A percentile compares a stretch with the other conserved stretches of the same genome.
Evolutionary conservation across 345 rosid genomes (phyloP).

Genomic region (Acer negundo): DNA sequence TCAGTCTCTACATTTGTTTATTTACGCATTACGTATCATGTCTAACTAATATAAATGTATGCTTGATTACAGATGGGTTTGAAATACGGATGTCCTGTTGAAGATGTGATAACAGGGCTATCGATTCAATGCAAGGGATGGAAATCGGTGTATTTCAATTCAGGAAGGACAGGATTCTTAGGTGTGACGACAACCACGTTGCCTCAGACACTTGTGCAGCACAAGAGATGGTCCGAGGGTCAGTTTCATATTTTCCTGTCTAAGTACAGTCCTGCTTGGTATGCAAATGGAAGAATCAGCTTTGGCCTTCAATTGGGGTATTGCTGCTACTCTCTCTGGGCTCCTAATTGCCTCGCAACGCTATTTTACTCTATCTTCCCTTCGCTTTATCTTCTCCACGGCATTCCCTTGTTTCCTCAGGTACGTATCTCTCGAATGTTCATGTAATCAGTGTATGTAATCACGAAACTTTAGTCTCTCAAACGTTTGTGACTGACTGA

Average conservation of each 20-base stretch:
- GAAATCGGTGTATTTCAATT: constrained; percentile 60
- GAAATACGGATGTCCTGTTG: constrained; percentile 67
- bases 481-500: no score
- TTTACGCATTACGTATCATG: no score
- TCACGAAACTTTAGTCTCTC: no score
- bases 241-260: constrained; percentile 66
- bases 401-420: constrained; percentile 46
- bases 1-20: no score
- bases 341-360: constrained; percentile 30
- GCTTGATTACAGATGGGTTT: constrained; percentile 59
- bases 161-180: constrained; percentile 54
- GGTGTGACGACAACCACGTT: constrained; percentile 63
- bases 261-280: constrained; percentile 55
- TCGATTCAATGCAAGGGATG: constrained; percentile 70
- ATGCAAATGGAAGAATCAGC: constrained; percentile 54
- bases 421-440: constrained; percentile 13
- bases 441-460: no score
- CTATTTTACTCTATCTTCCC: constrained; percentile 33
- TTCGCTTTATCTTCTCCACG: constrained; percentile 36
- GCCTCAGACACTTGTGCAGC: constrained; percentile 61
- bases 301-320: constrained; percentile 52
- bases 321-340: constrained; percentile 56
- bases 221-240: constrained; percentile 84
- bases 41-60: no score
- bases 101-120: constrained; percentile 87